A percentile compares a stretch with the other conserved stretches of the same genome.
Conservation (phyloP, 192 early-diverging fungal species). For the Umbelopsis sp. region DNA sequence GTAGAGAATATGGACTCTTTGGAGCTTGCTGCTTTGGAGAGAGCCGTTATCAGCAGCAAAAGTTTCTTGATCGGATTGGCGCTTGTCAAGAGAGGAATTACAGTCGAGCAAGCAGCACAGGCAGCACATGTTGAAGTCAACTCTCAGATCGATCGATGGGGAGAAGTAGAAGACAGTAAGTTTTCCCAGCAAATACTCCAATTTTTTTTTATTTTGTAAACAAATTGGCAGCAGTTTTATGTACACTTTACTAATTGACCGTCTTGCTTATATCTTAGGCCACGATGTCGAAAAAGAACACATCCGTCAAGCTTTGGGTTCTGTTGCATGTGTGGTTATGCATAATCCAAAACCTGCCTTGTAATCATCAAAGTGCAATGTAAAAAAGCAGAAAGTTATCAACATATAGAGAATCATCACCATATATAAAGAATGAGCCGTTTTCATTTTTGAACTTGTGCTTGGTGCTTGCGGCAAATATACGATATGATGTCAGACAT, state of each 20-base stretch:
- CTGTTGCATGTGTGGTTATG: conserved; percentile 59
- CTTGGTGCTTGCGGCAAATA: not conserved
- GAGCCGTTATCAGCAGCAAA: conserved; percentile 82
- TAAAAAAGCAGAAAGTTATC: not conserved
- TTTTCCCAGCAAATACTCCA: no score
- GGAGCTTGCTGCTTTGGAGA: conserved; percentile 88
- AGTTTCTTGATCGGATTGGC: conserved; percentile 90
- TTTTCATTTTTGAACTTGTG: no score
- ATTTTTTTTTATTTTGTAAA: no score
- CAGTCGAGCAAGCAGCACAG: conserved; percentile 72
- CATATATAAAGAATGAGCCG: not conserved
- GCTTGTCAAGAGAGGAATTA: conserved; percentile 74
- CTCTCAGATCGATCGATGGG: conserved; percentile 90
- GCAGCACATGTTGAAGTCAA: conserved; percentile 85
- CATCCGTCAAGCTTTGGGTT: conserved; percentile 74
- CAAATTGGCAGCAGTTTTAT: no score
- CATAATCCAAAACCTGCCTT: conserved; percentile 18
- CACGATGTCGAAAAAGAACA: conserved; percentile 80
- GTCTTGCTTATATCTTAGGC: conserved; percentile 27
- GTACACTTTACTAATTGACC: no score
- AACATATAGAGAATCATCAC: not conserved
- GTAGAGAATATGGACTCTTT: conserved; percentile 65
- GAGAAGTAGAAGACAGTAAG: conserved; percentile 83
- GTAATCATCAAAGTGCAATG: not conserved
- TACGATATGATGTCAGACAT: conserved; percentile 56